Conservation (phyloP, 2,329 filamentous ascomycete species). For the Nannizzia gypsea region DNA sequence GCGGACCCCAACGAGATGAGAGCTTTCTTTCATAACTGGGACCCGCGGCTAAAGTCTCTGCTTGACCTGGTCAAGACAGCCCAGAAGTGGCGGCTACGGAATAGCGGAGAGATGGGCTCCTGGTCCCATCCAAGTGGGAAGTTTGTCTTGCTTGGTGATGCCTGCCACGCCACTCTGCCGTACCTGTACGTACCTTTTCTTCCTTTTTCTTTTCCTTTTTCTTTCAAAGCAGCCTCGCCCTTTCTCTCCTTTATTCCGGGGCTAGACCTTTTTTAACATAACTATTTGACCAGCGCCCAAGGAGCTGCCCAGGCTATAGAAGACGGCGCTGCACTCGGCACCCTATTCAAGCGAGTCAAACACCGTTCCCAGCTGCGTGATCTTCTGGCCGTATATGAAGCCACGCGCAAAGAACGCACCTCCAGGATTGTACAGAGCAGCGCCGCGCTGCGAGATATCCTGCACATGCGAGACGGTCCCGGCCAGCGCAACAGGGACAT, state of each 20-base stretch:
- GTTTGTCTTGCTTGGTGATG: slow-evolving; percentile 51
- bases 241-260: no score
- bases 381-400: slow-evolving; percentile 39
- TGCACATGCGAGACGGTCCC: slow-evolving; percentile 48
- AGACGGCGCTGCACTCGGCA: slow-evolving; percentile 22
- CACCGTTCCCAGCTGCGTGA: slow-evolving; percentile 12
- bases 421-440: slow-evolving; percentile 49
- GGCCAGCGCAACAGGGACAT: slow-evolving; percentile 45
- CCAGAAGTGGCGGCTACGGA: slow-evolving; percentile 49
- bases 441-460: slow-evolving; percentile 50
- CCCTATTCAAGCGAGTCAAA: slow-evolving; percentile 15
- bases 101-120: slow-evolving; percentile 42
- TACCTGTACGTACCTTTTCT: slow-evolving; percentile 41
- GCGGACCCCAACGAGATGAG: slow-evolving; percentile 40
- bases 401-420: slow-evolving; percentile 46
- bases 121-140: slow-evolving; percentile 48
- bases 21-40: slow-evolving; percentile 46
- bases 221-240: not conserved
- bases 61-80: slow-evolving; percentile 9
- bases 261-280: no score
- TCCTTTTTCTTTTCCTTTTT: not conserved
- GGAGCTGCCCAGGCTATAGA: slow-evolving; percentile 24
- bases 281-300: slow-evolving; percentile 17
- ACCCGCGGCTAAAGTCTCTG: slow-evolving; percentile 27
- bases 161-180: slow-evolving; percentile 52